phyloP scores from a whole-genome alignment of 306 rosid species.

The Arachis hypogaea region DNA sequence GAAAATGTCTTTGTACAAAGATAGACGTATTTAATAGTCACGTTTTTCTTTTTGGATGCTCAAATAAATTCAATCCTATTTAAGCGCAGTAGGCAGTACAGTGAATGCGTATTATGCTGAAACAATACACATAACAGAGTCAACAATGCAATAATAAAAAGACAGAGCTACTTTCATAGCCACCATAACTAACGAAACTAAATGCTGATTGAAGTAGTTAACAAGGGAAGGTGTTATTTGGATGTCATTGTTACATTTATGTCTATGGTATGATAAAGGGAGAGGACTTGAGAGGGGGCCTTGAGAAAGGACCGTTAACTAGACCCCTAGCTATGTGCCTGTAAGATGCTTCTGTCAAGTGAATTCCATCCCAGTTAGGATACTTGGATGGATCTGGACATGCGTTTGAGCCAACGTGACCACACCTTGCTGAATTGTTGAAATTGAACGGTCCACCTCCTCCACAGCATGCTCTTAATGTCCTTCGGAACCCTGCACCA shows the following conservation, averaged over 20 bases:
- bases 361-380: slow-evolving; percentile 72
- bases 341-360: slow-evolving; percentile 52
- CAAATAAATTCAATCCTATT: no score
- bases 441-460: slow-evolving; percentile 81
- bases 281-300: slow-evolving; percentile 45
- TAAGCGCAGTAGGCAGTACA: no score
- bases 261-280: slow-evolving; percentile 26
- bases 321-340: slow-evolving; percentile 46
- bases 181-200: neutral
- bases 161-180: neutral
- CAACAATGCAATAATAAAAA: no score
- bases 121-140: no score
- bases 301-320: slow-evolving; percentile 50
- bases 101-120: no score
- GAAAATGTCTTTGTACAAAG: no score
- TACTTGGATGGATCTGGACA: slow-evolving; percentile 53
- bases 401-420: slow-evolving; percentile 48
- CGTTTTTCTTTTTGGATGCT: no score
- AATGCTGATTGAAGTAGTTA: neutral
- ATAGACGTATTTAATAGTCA: no score
- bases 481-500: slow-evolving; percentile 49
- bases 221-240: neutral
- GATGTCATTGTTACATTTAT: neutral
- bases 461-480: slow-evolving; percentile 62
- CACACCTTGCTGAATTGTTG: slow-evolving; percentile 63